phyloP scores from a whole-genome alignment of 2,329 filamentous ascomycete genomes.

The Talaromyces sp. region DNA sequence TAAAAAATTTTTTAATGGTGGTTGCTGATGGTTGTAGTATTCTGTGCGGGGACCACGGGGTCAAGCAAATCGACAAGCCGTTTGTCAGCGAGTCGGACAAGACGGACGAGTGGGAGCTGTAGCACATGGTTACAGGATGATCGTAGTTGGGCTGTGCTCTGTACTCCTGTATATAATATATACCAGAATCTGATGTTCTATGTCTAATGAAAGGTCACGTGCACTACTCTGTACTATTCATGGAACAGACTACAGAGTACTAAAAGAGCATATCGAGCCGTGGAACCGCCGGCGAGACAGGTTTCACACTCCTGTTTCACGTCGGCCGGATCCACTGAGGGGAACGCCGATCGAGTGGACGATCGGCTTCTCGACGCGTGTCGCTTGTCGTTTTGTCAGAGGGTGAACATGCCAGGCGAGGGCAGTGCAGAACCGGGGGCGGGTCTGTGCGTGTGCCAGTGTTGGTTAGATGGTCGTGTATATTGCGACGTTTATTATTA shows the following conservation, averaged over 20 bases:
- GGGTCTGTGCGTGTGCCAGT: background rate
- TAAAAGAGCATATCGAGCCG: no score
- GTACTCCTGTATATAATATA: no score
- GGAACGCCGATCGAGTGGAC: background rate
- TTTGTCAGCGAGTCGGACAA: slow-evolving; percentile 74
- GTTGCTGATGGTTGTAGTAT: slow-evolving; percentile 53
- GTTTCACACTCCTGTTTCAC: background rate
- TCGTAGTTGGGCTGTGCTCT: no score
- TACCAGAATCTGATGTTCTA: slow-evolving; percentile 49
- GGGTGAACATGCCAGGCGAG: background rate
- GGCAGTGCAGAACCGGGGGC: background rate
- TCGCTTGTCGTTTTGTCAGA: background rate
- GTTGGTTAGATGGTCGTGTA: background rate
- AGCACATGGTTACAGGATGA: no score
- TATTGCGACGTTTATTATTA: no score
- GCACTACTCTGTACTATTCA: background rate
- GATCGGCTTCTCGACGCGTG: background rate
- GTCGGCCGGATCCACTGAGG: background rate
- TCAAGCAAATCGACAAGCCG: slow-evolving; percentile 89
- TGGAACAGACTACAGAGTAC: no score
- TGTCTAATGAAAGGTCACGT: slow-evolving; percentile 10
- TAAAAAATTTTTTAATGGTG: background rate
- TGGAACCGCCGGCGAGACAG: background rate
- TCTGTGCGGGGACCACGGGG: slow-evolving; percentile 88
- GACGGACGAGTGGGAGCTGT: slow-evolving; percentile 72